phyloP scores from a whole-genome alignment of 2,329 filamentous ascomycete genomes.

The Thelonectria olida region DNA sequence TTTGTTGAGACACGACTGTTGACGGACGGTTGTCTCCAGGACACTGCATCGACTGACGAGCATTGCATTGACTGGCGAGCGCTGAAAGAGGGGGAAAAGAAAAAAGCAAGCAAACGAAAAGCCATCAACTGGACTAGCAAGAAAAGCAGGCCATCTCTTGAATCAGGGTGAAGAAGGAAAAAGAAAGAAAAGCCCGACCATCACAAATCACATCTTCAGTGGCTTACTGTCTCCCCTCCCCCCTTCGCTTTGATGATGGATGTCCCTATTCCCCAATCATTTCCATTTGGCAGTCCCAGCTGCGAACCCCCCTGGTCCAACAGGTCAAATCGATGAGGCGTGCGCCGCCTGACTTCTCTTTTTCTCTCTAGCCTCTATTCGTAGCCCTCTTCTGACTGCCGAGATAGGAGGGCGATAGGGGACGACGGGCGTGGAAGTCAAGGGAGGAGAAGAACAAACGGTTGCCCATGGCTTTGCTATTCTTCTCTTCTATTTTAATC shows the following conservation, averaged over 20 bases:
- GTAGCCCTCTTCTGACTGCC: constrained; percentile 29
- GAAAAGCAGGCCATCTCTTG: background rate
- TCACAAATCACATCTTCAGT: constrained; percentile 4
- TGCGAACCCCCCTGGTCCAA: constrained; percentile 14
- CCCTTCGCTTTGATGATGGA: no score
- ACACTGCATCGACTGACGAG: background rate
- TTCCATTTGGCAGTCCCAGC: constrained; percentile 19
- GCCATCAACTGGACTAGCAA: background rate
- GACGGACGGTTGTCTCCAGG: background rate
- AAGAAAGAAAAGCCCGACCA: constrained; percentile 15
- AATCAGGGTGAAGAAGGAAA: constrained; percentile 6
- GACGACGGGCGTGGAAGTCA: no score
- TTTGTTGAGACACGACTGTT: background rate
- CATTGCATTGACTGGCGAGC: background rate
- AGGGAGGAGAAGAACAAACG: no score
- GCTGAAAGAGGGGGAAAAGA: constrained; percentile 4
- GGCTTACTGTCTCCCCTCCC: background rate
- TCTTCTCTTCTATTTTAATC: no score
- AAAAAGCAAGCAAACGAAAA: constrained; percentile 7
- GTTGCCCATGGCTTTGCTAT: background rate
- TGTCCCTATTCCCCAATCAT: constrained; percentile 25
- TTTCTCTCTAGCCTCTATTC: no score
- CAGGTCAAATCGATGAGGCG: constrained; percentile 12
- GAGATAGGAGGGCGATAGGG: background rate
- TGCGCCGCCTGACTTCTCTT: constrained; percentile 23